Base-by-base conservation (phyloP, 192 early-diverging fungal species). In the Endogone sp. region DNA sequence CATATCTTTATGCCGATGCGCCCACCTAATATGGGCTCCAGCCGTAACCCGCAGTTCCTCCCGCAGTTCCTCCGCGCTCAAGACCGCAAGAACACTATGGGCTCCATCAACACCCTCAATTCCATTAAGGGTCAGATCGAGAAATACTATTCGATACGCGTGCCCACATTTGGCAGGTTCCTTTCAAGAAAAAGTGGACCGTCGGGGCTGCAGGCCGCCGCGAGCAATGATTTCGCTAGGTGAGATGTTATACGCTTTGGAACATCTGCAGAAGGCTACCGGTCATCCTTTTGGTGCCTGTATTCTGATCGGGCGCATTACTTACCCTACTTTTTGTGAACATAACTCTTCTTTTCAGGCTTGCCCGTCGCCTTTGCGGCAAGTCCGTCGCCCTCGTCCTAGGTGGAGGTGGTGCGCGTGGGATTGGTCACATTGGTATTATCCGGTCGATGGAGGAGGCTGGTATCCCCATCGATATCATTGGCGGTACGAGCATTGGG, bases 401-500 rank as follows among this genome's bases (percentile, higher is more conserved):
- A 26, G 94, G 98, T 23, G 98, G 98, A 26, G 98, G 98, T 28
- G 98, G 98, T 2, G 98, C 98, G 0, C 88, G 98, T 31, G 98
- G 98, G 9, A 92, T 98, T 56, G 83, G 91, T 0, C 95, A 98
- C 56, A 85, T 98, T 66, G 95, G 96, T 56, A 84, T 98, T 32
- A 92, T 99, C 71, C 86, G 87, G 37, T 95, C 96, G 0, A 82
- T 99, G 30, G 96, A 99, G 73, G 98, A 99, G 72, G 95, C 94
- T 3, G 98, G 98, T 0, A 93, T 99, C 32, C 96, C 96, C 2
- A 89, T 99, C 28, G 98, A 99, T 76, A 96, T 98, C 82, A 84
- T 99, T 59, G 96, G 98, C 27, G 98, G 98, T n/a, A 97, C 96
- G 0, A 93, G 90, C 63, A 98, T 98, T 70, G 98, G 98, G 11